Base-by-base conservation (phyloP, 2,329 filamentous ascomycete species). In the Diaporthe citrichinensis region DNA sequence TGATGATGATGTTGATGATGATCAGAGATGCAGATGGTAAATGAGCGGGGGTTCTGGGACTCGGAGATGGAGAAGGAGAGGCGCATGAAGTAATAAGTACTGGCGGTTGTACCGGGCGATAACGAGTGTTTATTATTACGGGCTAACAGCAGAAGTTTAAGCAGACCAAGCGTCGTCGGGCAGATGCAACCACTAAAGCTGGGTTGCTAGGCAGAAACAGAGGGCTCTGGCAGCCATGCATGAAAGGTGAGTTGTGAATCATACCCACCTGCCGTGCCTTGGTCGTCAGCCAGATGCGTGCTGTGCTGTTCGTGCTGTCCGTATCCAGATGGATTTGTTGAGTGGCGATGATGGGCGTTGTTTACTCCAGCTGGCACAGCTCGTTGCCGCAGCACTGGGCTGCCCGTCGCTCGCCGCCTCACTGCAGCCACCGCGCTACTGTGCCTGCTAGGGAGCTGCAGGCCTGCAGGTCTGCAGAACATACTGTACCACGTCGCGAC, bases 71-170 rank as follows among this genome's bases (percentile, higher is more conserved):
- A 41, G 36, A 44, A 62, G 71, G 46, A 41, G 57, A 61, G 41
- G 71, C 58, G 71, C 49, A 73, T 73, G 36, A 44, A 73, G 58
- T 69, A 72, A 57, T 65, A 62, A 73, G 58, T 65, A 53, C 39
- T 28, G 51, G n/a, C 23, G 34, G 65, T 69, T 65, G 71, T 73
- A 73, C 17, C 55, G 34, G 39, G 71, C 58, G 58, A 73, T 73
- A 73, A 57, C 46, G 51, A 34, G 58, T 65, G 71, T 73, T 65
- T 73, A 73, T 73, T 73, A 73, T 73, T 39, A 65, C 58, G 57
- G 71, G 58, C 46, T 51, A 62, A 36, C 55, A 51, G 31, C 28
- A 46, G 58, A 34, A 39, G 58, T 72, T 44, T 72, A 39, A 71
- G 46, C 61, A 62, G 41, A 53, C 34, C 39, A 58, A 71, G 55